phyloP scores from a whole-genome alignment of 495 filamentous ascomycete species.

The Xeromyces bisporus region DNA sequence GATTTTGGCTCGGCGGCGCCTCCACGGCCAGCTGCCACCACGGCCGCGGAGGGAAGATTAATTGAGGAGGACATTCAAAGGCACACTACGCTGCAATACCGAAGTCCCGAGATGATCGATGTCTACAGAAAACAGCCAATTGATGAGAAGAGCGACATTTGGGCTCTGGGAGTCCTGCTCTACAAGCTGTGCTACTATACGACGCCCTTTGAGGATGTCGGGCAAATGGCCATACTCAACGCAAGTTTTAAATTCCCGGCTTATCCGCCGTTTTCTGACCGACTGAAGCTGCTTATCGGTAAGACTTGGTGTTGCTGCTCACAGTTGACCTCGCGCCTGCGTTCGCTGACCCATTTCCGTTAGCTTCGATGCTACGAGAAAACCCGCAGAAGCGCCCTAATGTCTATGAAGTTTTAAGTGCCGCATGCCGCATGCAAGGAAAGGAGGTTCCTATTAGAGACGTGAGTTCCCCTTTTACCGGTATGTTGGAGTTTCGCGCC shows the following conservation, averaged over 20 bases:
- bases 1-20: constrained; percentile 90
- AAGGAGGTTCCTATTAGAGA: constrained; percentile 82
- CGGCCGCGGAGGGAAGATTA: constrained; percentile 67
- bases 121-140: constrained; percentile 93
- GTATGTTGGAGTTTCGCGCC: background rate
- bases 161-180: constrained; percentile 86
- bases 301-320: constrained; percentile 15
- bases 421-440: constrained; percentile 78
- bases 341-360: background rate
- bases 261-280: constrained; percentile 78
- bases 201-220: constrained; percentile 93
- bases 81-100: constrained; percentile 92
- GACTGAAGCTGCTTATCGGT: constrained; percentile 84
- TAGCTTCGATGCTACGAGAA: constrained; percentile 84
- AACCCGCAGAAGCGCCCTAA: constrained; percentile 68
- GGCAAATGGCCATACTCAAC: constrained; percentile 95
- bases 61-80: constrained; percentile 96
- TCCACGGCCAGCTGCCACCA: constrained; percentile 68
- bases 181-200: constrained; percentile 99
- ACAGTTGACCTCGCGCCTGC: constrained; percentile 1
- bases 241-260: constrained; percentile 84
- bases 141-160: constrained; percentile 98
- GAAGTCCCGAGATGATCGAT: constrained; percentile 97
- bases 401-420: constrained; percentile 79
- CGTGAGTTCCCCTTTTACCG: constrained; percentile 42